Evolutionary conservation across 2,329 filamentous ascomycete species (phyloP), one percentile per base, ranked within the genome.

Genomic region (Aspergillus sclerotialis): DNA sequence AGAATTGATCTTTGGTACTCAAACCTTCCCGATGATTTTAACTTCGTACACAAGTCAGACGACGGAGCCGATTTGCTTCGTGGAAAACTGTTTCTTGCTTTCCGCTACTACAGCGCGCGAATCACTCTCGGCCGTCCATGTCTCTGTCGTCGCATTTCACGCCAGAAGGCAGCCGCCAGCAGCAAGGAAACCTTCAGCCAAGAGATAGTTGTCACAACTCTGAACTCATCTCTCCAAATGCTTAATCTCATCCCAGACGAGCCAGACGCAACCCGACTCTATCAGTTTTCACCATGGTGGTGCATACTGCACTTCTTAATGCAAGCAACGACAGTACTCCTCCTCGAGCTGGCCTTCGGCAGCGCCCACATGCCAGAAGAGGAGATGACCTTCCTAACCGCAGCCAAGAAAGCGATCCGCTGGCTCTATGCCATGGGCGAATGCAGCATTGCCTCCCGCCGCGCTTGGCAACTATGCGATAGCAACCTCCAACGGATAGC

Each of bases 331-430:
- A 66, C 62, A 3, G 58, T 69, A 12, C 50, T 69, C 17, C 58
- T 68, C 31, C 58, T 68, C n/a, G 65, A 69, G 44, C 48, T 69
- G 5, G 61, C 64, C 9, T 68, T 68, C 31, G 58, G 60, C 14
- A 55, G 50, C 29, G 56, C 66, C n/a, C 65, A 68, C 41, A 58
- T 60, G 44, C 64, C 65, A 5, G 52, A 60, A 9, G 52, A 61
- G 17, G 64, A 65, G 30, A 45, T 46, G 5, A 45, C 46, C 7
- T 58, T 63, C n/a, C 38, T 69, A 5, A 30, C 40, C 1, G 40
- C 56, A 1, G 41, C 60, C 8, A 68, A 68, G 37, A 68, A 68
- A 38, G 59, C 55, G 7, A 51, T 64, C 13, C 53, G 58, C 19
- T 69, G 65, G 65, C 56, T 69, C 9, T 57, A 60, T 33, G 48